phyloP scores from a whole-genome alignment of 257 asterid genomes.

The Solanum chilense region DNA sequence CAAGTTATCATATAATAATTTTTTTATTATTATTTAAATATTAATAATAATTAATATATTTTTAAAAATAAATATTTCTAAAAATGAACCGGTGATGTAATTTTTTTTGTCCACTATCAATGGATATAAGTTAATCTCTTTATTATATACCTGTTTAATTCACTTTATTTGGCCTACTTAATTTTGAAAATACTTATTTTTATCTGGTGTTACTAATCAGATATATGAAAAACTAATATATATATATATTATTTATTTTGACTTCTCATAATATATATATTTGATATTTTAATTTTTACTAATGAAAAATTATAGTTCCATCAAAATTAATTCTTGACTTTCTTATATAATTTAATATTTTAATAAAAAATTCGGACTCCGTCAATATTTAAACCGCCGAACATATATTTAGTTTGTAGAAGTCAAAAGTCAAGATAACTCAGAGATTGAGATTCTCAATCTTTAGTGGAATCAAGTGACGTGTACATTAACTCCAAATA shows the following conservation, averaged over 20 bases:
- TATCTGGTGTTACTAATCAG: neutral
- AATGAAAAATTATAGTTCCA: neutral
- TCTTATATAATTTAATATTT: neutral
- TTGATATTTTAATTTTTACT: too few relatives aligned
- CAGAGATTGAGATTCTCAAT: slow-evolving; percentile 14
- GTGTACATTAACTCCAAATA: slow-evolving; percentile 24
- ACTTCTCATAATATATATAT: too few relatives aligned
- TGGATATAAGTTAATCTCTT: too few relatives aligned
- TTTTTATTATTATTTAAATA: too few relatives aligned
- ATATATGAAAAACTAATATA: neutral
- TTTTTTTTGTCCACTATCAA: accelerated
- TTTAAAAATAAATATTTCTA: too few relatives aligned
- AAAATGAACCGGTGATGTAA: too few relatives aligned
- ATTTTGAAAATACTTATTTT: neutral
- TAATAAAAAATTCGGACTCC: neutral
- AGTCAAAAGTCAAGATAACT: slow-evolving; percentile 14
- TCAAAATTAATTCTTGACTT: neutral
- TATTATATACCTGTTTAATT: neutral
- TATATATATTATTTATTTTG: too few relatives aligned
- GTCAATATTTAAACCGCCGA: accelerated
- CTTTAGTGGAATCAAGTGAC: slow-evolving; percentile 13
- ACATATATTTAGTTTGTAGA: neutral
- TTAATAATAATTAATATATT: too few relatives aligned
- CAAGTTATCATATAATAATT: too few relatives aligned
- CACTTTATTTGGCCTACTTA: neutral